phyloP scores from a whole-genome alignment of 345 rosid species.

The Populus davidiana region DNA sequence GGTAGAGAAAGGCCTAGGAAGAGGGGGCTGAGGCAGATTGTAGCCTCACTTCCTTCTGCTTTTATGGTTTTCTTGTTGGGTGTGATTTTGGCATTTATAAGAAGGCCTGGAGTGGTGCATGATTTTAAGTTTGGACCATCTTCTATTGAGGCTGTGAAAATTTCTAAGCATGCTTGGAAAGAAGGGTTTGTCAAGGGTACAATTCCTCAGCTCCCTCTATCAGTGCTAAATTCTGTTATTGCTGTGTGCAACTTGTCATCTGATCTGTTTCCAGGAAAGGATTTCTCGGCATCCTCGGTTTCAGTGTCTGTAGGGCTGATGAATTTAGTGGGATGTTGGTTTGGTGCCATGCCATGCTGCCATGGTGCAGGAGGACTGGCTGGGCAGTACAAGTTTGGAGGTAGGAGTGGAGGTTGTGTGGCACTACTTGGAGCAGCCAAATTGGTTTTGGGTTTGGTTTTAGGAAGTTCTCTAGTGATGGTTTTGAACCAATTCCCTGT shows the following conservation, averaged over 20 bases:
- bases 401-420: conserved; percentile 83
- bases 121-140: conserved; percentile 63
- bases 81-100: conserved; percentile 56
- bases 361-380: conserved; percentile 92
- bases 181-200: conserved; percentile 77
- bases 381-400: conserved; percentile 86
- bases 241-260: conserved; percentile 75
- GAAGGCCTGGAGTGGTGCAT: conserved; percentile 47
- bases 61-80: conserved; percentile 66
- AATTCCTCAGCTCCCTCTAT: conserved; percentile 74
- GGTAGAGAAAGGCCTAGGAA: conserved; percentile 27
- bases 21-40: conserved; percentile 32
- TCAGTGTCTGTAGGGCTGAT: conserved; percentile 67
- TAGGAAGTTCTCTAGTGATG: conserved; percentile 66
- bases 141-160: conserved; percentile 40
- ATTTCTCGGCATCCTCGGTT: conserved; percentile 63
- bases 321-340: conserved; percentile 89
- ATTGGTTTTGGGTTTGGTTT: conserved; percentile 52
- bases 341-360: conserved; percentile 87
- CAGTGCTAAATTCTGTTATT: conserved; percentile 77
- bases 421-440: conserved; percentile 67
- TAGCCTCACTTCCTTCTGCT: conserved; percentile 64
- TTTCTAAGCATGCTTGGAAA: conserved; percentile 59
- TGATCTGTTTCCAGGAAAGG: conserved; percentile 72
- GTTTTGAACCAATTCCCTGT: conserved; percentile 71